Conservation (phyloP, 2,329 filamentous ascomycete species). For the Diaporthe citrichinensis region DNA sequence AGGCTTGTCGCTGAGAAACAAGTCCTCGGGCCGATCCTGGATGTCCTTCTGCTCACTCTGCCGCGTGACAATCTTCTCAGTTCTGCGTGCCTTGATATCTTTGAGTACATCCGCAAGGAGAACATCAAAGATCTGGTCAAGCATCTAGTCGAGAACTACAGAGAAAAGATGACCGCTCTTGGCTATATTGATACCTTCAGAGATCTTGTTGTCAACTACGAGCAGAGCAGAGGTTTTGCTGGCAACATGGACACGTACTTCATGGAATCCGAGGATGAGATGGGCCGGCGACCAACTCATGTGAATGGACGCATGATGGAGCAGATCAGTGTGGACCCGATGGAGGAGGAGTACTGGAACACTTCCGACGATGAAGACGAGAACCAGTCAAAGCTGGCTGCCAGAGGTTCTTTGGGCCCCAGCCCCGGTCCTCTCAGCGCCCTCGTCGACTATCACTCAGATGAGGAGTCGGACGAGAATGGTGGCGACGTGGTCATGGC, state of each 20-base stretch:
- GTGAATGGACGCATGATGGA: conserved; percentile 73
- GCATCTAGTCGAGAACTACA: conserved; percentile 87
- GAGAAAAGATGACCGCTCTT: conserved; percentile 81
- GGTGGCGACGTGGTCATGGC: conserved; percentile 62
- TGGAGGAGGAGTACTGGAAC: conserved; percentile 96
- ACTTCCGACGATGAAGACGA: conserved; percentile 89
- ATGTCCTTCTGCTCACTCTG: conserved; percentile 87
- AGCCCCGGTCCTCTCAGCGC: conserved; percentile 71
- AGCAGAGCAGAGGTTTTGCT: conserved; percentile 80
- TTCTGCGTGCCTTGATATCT: conserved; percentile 93
- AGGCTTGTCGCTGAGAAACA: conserved; percentile 86
- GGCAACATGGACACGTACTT: conserved; percentile 76
- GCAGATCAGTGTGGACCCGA: conserved; percentile 79
- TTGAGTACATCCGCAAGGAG: conserved; percentile 89
- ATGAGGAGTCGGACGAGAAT: conserved; percentile 79
- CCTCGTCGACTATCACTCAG: conserved; percentile 55
- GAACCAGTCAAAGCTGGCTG: conserved; percentile 57
- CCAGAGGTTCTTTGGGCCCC: conserved; percentile 59
- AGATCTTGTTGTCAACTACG: conserved; percentile 81
- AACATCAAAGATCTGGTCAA: conserved; percentile 85
- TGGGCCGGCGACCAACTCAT: conserved; percentile 57
- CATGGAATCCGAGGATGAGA: conserved; percentile 77
- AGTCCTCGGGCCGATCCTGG: conserved; percentile 86
- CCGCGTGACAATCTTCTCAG: conserved; percentile 93
- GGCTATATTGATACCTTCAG: conserved; percentile 90